These are phyloP conservation scores for Cyphellophora attinorum DNA, from an alignment of 2,329 filamentous ascomycete species.

Conservation along the genomic window DNA sequence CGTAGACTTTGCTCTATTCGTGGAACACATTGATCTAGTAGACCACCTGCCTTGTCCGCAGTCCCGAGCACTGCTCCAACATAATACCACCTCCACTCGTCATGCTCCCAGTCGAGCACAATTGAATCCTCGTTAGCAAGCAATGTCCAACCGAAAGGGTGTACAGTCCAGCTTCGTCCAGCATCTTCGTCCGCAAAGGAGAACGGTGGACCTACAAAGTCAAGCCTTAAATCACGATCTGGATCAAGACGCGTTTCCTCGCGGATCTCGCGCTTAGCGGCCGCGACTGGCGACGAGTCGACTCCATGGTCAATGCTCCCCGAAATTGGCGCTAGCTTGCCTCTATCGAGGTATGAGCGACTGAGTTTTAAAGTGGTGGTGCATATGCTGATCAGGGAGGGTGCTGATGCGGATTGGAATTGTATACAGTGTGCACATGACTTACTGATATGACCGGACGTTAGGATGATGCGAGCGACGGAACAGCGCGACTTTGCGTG, in stretches of 20 bases:
- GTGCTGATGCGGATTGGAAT: too few relatives aligned
- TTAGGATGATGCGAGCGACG: slow-evolving; percentile 43
- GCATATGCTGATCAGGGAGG: slow-evolving; percentile 1
- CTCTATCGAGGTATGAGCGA: slow-evolving; percentile 23
- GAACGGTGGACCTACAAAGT: slow-evolving; percentile 51
- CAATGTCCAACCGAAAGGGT: slow-evolving; percentile 46
- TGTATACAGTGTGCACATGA: too few relatives aligned
- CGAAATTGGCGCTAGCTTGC: slow-evolving; percentile 53
- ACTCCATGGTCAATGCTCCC: slow-evolving; percentile 48
- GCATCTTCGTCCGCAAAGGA: slow-evolving; percentile 45
- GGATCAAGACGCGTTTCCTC: slow-evolving; percentile 52
- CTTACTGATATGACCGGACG: slow-evolving; percentile 52
- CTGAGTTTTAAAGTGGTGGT: neutral
- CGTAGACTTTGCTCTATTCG: slow-evolving; percentile 47
- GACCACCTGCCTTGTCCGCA: slow-evolving; percentile 14
- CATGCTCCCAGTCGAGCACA: slow-evolving; percentile 54
- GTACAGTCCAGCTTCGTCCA: slow-evolving; percentile 51
- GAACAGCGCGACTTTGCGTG: slow-evolving; percentile 49
- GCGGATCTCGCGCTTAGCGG: slow-evolving; percentile 52
- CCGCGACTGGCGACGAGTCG: slow-evolving; percentile 44
- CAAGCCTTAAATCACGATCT: slow-evolving; percentile 35
- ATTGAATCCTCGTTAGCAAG: slow-evolving; percentile 19
- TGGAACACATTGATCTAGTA: slow-evolving; percentile 45
- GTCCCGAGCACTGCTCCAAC: slow-evolving; percentile 38
- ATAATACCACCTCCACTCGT: slow-evolving; percentile 48